Base-by-base conservation (phyloP, 371 early-diverging fungal genomes). In the Rhizopus arrhizus region DNA sequence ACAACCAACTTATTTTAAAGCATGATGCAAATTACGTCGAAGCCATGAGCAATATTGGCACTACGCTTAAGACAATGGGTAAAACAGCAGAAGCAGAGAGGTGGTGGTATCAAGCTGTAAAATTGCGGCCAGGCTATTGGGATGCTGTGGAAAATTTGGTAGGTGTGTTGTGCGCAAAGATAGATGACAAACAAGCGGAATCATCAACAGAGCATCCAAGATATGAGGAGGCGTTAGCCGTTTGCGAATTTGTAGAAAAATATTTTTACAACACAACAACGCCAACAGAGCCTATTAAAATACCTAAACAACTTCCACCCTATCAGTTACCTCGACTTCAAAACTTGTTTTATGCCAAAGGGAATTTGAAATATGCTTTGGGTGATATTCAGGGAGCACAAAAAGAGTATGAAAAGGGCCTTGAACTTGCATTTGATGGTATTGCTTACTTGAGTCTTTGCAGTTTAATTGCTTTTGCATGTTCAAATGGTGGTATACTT, bases 41-140 rank as follows among this genome's bases (percentile, higher is more conserved):
- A 68, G 94, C 94, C 5, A 93, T 91, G 88, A 91, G 91, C 54
- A 94, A 95, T 68, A 89, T 95, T 56, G 95, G 94, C 5, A 94
- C 94, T 6, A 95, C 95, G 1, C 73, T 92, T 59, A 80, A 91
- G 42, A 91, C 87, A 54, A 84, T 93, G 79, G 92, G 90, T 33
- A 76, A 85, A 28, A 77, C 85, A 3, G 48, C 77, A 2, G 89
- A 90, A 56, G 94, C 95, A 11, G 95, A 95, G 62, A 70, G 77
- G 51, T 94, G 89, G 86, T 95, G 94, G 89, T 89, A 91, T 73
- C 82, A 80, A 40, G 95, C 95, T 3, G 90, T 95, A 43, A 74
- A 84, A 63, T 78, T 93, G 55, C 79, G 94, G 16, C 94, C 94
- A 2, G 91, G 89, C 12, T 95, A 95, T 72, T 95, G 94, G 94